These are phyloP conservation scores for Trypanosoma rangeli DNA, from an alignment of 208 protist genomes.

Conservation along the genomic window DNA sequence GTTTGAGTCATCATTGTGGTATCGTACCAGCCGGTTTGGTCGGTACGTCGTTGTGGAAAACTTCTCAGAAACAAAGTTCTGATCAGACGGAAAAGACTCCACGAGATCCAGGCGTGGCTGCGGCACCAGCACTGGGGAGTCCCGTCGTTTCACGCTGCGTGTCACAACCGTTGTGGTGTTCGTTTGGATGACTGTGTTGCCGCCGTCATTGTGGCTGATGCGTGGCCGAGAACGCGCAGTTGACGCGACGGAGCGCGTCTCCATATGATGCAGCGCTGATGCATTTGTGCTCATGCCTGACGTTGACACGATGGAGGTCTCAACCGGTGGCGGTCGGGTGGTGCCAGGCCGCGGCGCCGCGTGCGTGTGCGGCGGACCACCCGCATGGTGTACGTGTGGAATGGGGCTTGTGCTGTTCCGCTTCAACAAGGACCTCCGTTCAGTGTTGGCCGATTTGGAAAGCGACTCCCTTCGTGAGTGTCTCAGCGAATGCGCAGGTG, in stretches of 20 bases:
- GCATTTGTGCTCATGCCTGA: not conserved
- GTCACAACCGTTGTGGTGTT: conserved; percentile 74
- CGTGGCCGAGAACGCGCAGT: conserved; percentile 43
- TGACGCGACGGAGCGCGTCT: conserved; percentile 40
- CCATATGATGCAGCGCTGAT: conserved; percentile 3
- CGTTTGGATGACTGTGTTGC: conserved; percentile 46
- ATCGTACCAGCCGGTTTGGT: conserved; percentile 33
- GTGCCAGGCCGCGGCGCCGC: not conserved
- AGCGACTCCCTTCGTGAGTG: not conserved
- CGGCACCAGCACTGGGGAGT: conserved; percentile 28
- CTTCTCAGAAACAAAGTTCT: conserved; percentile 33
- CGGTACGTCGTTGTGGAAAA: conserved; percentile 39
- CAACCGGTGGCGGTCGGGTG: not conserved
- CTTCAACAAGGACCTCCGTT: not conserved
- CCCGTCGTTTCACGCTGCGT: conserved; percentile 17
- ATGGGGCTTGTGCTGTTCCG: conserved; percentile 2
- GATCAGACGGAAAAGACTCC: conserved; percentile 14
- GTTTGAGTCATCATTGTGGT: not conserved
- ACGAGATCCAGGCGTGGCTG: conserved; percentile 13
- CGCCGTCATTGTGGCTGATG: conserved; percentile 42
- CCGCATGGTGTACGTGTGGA: not conserved
- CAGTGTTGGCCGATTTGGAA: not conserved
- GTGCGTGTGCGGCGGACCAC: no score
- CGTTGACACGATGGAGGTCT: conserved; percentile 18
- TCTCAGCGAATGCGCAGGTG: not conserved